Evolutionary conservation across 805 yeast genomes (phyloP).

Genomic region (Komagataella pastoris): DNA sequence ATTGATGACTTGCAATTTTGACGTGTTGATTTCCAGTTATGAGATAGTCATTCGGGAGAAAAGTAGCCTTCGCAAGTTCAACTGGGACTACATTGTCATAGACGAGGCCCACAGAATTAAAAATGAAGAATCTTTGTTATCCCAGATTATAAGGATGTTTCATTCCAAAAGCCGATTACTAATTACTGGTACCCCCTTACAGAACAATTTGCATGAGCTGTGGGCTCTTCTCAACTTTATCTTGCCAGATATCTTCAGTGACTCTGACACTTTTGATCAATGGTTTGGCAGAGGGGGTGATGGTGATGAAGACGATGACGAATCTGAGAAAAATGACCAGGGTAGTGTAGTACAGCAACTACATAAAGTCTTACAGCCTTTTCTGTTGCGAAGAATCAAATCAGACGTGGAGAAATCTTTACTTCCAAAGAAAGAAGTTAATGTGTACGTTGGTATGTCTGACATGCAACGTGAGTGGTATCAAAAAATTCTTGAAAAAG

Average conservation of each 20-base stretch:
- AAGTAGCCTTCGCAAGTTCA: conserved; percentile 47
- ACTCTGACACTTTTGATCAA: conserved; percentile 58
- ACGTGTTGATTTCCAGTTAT: conserved; percentile 58
- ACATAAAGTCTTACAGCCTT: conserved; percentile 67
- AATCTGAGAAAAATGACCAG: conserved; percentile 29
- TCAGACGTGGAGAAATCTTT: conserved; percentile 73
- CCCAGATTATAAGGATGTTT: conserved; percentile 2
- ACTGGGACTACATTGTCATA: conserved; percentile 66
- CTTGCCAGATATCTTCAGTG: conserved; percentile 68
- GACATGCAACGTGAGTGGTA: conserved; percentile 72
- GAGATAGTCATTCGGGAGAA: conserved; percentile 72
- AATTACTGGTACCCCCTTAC: conserved; percentile 76
- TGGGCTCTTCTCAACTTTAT: conserved; percentile 74
- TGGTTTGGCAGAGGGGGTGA: conserved; percentile 33
- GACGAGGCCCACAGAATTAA: conserved; percentile 81
- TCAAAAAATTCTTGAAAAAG: conserved; percentile 63
- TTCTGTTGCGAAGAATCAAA: conserved; percentile 62
- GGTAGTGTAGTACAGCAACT: conserved; percentile 46
- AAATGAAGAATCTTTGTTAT: conserved; percentile 46
- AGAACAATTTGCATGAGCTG: conserved; percentile 65
- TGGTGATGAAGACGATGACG: conserved; percentile 18
- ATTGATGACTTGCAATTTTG: conserved; percentile 78
- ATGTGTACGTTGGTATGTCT: conserved; percentile 62
- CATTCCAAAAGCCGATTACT: conserved; percentile 42
- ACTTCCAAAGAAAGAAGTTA: conserved; percentile 63